Conservation (phyloP, 345 rosid genomes). For the Citrus inodora region DNA sequence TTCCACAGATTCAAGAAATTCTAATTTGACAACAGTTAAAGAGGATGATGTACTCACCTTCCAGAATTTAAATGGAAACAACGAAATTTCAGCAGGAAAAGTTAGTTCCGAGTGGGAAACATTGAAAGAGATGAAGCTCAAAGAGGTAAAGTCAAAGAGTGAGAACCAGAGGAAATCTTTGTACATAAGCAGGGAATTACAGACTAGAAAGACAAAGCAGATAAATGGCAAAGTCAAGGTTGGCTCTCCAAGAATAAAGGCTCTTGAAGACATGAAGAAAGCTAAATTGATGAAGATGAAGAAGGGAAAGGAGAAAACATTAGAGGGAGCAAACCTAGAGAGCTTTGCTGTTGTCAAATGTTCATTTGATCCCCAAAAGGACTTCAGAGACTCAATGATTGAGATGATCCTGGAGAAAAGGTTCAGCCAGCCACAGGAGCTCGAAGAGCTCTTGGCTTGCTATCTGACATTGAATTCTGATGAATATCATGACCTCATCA, state of each 20-base stretch:
- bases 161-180: conserved; percentile 69
- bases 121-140: conserved; percentile 43
- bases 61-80: conserved; percentile 4
- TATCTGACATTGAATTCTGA: conserved; percentile 70
- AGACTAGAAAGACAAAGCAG: conserved; percentile 42
- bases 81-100: conserved; percentile 12
- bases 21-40: conserved; percentile 15
- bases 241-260: conserved; percentile 64
- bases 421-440: conserved; percentile 56
- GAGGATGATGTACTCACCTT: conserved; percentile 22
- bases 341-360: conserved; percentile 74
- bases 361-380: conserved; percentile 68
- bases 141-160: conserved; percentile 41
- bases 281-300: conserved; percentile 45
- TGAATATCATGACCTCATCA: conserved; percentile 76
- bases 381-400: conserved; percentile 82
- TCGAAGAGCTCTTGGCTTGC: conserved; percentile 82
- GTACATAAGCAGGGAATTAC: conserved; percentile 51
- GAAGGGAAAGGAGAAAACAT: conserved; percentile 33
- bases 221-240: conserved; percentile 39
- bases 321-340: conserved; percentile 33
- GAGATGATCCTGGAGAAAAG: conserved; percentile 82
- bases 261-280: conserved; percentile 58
- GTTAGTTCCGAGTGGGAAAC: conserved; percentile 30
- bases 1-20: conserved; percentile 18